A percentile compares a stretch with the other conserved stretches of the same genome.
phyloP scores from a whole-genome alignment of 805 yeast genomes.

The Starmera caribaea region DNA sequence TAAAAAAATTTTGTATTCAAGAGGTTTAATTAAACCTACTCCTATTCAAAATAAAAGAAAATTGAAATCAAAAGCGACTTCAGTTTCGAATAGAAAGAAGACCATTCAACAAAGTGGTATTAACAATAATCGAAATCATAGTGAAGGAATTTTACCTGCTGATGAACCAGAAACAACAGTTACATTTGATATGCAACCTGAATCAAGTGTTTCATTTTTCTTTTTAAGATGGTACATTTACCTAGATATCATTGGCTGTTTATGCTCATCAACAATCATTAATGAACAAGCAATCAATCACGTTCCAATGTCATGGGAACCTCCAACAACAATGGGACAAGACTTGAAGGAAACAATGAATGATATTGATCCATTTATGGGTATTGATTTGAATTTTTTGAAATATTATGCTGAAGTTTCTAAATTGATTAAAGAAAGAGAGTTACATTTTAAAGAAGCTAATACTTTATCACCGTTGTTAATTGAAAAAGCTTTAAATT shows the following conservation, averaged over 20 bases:
- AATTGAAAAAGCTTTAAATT: slow-evolving; percentile 27
- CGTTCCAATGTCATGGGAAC: slow-evolving; percentile 15
- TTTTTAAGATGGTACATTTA: slow-evolving; percentile 62
- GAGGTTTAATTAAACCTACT: no score
- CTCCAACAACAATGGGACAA: slow-evolving; percentile 4
- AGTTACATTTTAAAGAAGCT: slow-evolving; percentile 10
- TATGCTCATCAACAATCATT: slow-evolving; percentile 38
- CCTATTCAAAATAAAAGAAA: no score
- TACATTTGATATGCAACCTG: slow-evolving; percentile 1
- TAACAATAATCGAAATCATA: no score
- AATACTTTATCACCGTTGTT: slow-evolving; percentile 2
- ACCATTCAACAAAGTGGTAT: no score
- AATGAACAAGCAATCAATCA: slow-evolving; percentile 19
- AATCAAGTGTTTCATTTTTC: slow-evolving; percentile 31
- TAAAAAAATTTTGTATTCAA: no score
- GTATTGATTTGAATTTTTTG: slow-evolving; percentile 55
- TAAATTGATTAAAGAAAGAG: slow-evolving; percentile 25
- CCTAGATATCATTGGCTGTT: slow-evolving; percentile 51
- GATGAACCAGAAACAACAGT: no score
- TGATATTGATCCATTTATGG: slow-evolving; percentile 53
- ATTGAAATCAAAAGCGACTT: no score
- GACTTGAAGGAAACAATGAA: slow-evolving; percentile 15
- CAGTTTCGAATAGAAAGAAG: no score
- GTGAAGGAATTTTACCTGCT: no score
- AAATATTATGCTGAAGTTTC: slow-evolving; percentile 47